Base-by-base conservation (phyloP, 2,329 filamentous ascomycete species). In the Talaromyces sp. region DNA sequence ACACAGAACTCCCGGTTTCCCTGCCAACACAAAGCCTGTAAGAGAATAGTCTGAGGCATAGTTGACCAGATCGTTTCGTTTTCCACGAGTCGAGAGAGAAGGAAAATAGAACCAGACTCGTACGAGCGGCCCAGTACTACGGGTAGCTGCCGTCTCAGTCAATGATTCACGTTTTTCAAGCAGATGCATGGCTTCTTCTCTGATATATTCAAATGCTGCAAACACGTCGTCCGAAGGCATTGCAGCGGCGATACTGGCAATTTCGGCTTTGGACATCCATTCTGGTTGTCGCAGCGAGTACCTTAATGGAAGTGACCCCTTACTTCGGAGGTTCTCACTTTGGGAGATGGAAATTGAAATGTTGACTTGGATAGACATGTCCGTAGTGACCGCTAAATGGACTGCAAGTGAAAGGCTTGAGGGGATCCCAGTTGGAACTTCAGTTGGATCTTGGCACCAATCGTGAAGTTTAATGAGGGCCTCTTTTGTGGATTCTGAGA, bases 81-180 rank as follows among this genome's bases (percentile, higher is more conserved):
- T 88, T 54, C 81, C 80, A 2, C 86, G 82, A 0, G 86, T 88
- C 47, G 82, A 85, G 63, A 88, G 83, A 1, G 85, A 87, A 0
- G 86, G 86, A 67, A 88, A 87, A 73, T 88, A 88, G 70, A 88
- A 88, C 86, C 86, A 88, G 0, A 84, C 85, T 8, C 86, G 77
- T 2, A 85, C 80, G 0, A 84, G 69, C 0, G 79, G 72, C 0
- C 65, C 70, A 11, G 47, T 58, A 1, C 67, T 61, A 10, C 11
- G 49, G 1, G 25, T 63, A 5, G 27, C 61, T 58, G 62, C 40
- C 15, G 25, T 8, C 17, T 29, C 13, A 27, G 5, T 27, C 22
- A 29, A 27, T 51, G 47, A 15, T 51, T 69, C 67, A 31, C 71
- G 68, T 1, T 43, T 54, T 61, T 73, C 65, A 1, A 80, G 68